Conservation (phyloP, 2,329 filamentous ascomycete genomes). For the Colletotrichum falcatum region DNA sequence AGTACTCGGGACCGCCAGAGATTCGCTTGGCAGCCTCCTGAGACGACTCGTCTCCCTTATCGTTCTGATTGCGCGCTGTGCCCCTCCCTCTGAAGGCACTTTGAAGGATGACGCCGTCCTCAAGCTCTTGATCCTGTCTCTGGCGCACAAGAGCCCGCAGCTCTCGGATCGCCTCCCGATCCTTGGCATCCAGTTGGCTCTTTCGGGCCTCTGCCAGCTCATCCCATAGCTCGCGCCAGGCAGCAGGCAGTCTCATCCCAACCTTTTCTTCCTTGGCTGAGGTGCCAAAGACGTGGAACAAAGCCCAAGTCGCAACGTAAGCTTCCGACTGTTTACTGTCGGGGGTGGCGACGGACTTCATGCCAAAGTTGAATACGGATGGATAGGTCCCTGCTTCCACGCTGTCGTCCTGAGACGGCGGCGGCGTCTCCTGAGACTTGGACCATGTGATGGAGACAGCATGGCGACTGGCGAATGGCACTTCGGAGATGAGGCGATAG, state of each 20-base stretch:
- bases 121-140: constrained; percentile 75
- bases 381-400: constrained; percentile 61
- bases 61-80: constrained; percentile 58
- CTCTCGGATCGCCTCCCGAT: constrained; percentile 75
- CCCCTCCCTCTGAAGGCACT: constrained; percentile 78
- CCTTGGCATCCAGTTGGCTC: constrained; percentile 74
- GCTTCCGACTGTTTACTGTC: constrained; percentile 86
- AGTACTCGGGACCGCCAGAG: constrained; percentile 59
- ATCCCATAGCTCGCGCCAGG: constrained; percentile 88
- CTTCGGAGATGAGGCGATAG: constrained; percentile 78
- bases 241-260: constrained; percentile 79
- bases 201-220: constrained; percentile 81
- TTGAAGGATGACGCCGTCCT: constrained; percentile 80
- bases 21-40: constrained; percentile 58
- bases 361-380: constrained; percentile 74
- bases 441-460: constrained; percentile 82
- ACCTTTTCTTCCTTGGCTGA: constrained; percentile 88
- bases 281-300: constrained; percentile 85
- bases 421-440: constrained; percentile 71
- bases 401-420: constrained; percentile 49
- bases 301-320: constrained; percentile 82
- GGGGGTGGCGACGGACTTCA: constrained; percentile 79
- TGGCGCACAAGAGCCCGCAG: constrained; percentile 78
- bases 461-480: constrained; percentile 81
- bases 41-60: constrained; percentile 61